A percentile compares a stretch with the other conserved stretches of the same genome.
Evolutionary conservation across 306 rosid species (phyloP).

Genomic region (Vigna hirtella): DNA sequence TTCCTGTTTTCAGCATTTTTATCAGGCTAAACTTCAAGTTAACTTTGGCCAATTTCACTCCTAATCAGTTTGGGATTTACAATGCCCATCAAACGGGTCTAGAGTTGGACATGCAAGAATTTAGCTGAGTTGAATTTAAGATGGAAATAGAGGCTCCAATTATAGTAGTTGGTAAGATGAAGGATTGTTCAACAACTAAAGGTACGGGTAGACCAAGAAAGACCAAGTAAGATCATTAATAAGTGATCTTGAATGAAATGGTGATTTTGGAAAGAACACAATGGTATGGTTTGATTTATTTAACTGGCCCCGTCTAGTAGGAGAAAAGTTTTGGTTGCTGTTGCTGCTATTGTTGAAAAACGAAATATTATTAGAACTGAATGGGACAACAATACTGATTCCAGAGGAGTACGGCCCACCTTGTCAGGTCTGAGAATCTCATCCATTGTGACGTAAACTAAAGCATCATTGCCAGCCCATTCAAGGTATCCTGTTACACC

Average conservation of each 20-base stretch:
- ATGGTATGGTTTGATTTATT: background rate
- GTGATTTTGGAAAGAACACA: background rate
- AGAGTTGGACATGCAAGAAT: slow-evolving; percentile 8
- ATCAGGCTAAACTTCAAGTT: slow-evolving; percentile 20
- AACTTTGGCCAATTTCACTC: slow-evolving; percentile 24
- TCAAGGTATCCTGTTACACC: slow-evolving; percentile 62
- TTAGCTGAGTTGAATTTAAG: background rate
- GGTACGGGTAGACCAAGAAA: background rate
- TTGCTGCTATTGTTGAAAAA: slow-evolving; percentile 18
- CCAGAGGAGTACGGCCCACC: slow-evolving; percentile 54
- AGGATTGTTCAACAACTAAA: slow-evolving; percentile 8
- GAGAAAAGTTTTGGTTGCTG: background rate
- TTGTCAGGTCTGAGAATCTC: slow-evolving; percentile 86
- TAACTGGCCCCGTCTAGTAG: background rate
- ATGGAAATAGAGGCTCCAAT: background rate
- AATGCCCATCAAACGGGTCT: background rate
- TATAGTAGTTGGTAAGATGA: background rate
- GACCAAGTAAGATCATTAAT: slow-evolving; percentile 18
- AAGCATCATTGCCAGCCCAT: slow-evolving; percentile 78
- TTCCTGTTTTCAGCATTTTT: slow-evolving; percentile 29
- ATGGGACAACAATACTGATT: background rate
- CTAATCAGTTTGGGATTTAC: slow-evolving; percentile 7
- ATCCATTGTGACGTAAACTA: slow-evolving; percentile 87
- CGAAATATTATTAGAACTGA: slow-evolving; percentile 7
- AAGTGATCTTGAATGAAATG: background rate